phyloP scores from a whole-genome alignment of 1,139 yeast species.

The Blastobotrys malaysiensis region DNA sequence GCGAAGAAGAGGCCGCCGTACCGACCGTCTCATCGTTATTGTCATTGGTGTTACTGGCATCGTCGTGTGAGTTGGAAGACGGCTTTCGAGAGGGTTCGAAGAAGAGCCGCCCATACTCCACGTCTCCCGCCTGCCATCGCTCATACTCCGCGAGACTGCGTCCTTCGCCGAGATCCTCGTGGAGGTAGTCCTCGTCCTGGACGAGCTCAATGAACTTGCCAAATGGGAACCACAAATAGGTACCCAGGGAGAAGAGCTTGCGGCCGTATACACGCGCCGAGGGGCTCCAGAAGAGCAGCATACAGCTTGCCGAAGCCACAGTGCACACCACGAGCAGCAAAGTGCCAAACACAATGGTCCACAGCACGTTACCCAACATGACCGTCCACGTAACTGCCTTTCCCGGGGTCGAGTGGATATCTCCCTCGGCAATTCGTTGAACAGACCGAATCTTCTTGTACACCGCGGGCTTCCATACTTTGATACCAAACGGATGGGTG shows the following conservation, averaged over 20 bases:
- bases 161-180: constrained; percentile 88
- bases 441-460: constrained; percentile 91
- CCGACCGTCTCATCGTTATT: neutral
- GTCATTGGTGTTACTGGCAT: neutral
- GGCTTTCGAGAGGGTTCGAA: constrained; percentile 48
- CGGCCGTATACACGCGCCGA: constrained; percentile 54
- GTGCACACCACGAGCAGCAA: constrained; percentile 53
- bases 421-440: constrained; percentile 86
- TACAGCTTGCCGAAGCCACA: constrained; percentile 44
- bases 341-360: constrained; percentile 72
- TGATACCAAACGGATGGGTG: constrained; percentile 96
- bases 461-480: constrained; percentile 97
- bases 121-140: constrained; percentile 77
- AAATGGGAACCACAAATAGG: constrained; percentile 74
- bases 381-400: constrained; percentile 58
- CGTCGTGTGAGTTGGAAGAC: neutral
- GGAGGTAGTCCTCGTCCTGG: constrained; percentile 72
- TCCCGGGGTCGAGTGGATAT: constrained; percentile 74
- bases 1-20: constrained; percentile 5
- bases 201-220: constrained; percentile 81
- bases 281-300: constrained; percentile 32
- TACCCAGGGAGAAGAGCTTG: constrained; percentile 58
- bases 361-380: constrained; percentile 62
- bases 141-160: constrained; percentile 79
- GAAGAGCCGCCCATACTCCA: constrained; percentile 54